phyloP scores from a whole-genome alignment of 2,329 filamentous ascomycete species.

The Colletotrichum costaricense region DNA sequence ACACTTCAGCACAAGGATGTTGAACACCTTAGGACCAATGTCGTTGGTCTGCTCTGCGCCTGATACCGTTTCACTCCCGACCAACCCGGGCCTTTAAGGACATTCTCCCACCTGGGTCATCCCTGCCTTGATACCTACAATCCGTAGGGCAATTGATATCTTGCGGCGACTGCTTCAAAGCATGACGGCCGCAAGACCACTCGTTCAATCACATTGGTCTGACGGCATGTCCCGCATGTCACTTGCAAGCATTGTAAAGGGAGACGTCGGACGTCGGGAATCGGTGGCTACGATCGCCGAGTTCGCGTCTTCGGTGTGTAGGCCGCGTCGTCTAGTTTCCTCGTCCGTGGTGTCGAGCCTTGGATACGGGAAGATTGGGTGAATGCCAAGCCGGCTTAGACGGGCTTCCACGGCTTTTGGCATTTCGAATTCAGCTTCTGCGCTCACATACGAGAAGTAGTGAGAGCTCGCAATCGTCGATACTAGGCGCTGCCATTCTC shows the following conservation, averaged over 20 bases:
- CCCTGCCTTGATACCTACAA: background rate
- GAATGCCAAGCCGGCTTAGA: conserved; percentile 10
- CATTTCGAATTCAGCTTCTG: too few relatives aligned
- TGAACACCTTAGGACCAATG: background rate
- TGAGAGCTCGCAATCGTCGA: background rate
- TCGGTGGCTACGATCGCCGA: conserved; percentile 24
- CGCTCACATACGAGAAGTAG: background rate
- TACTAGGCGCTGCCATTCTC: background rate
- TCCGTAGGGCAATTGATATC: background rate
- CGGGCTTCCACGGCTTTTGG: background rate
- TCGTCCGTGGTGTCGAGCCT: background rate
- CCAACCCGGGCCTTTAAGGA: background rate
- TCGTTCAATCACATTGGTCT: conserved; percentile 2
- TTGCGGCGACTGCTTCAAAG: background rate
- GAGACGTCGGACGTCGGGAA: conserved; percentile 9
- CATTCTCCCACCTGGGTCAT: background rate
- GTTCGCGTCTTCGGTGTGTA: conserved; percentile 21
- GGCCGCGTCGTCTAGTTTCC: background rate
- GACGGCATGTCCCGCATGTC: conserved; percentile 26
- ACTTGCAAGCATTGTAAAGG: background rate
- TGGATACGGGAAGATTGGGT: background rate
- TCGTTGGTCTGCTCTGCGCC: background rate
- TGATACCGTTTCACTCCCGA: conserved; percentile 1
- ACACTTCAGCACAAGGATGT: background rate
- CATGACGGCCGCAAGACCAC: conserved; percentile 12